phyloP scores from a whole-genome alignment of 768 basidiomycete species.

The Boletus reticulatus region DNA sequence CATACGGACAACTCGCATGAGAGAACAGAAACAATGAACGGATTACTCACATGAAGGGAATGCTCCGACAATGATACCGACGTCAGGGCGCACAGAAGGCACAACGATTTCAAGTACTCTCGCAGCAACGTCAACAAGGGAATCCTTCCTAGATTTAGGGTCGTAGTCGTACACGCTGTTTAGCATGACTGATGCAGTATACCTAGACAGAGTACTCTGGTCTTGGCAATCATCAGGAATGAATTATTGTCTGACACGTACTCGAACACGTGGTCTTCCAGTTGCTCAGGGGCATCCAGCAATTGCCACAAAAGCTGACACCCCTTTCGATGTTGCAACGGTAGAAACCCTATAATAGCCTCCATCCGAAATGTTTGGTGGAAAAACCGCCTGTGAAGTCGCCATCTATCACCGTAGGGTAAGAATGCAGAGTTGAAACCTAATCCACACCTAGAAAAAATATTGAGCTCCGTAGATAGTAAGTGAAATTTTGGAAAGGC shows the following conservation, averaged over 20 bases:
- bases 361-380: slow-evolving; percentile 10
- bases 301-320: slow-evolving; percentile 31
- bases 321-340: slow-evolving; percentile 25
- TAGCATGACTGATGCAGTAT: neutral
- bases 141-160: neutral
- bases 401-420: slow-evolving; percentile 19
- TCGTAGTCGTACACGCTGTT: slow-evolving; percentile 9
- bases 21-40: neutral
- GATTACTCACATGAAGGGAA: neutral
- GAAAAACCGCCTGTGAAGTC: slow-evolving; percentile 15
- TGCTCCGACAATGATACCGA: neutral
- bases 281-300: slow-evolving; percentile 23
- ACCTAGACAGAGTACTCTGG: neutral
- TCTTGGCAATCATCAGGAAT: neutral
- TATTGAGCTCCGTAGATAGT: too few relatives aligned
- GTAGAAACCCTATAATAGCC: slow-evolving; percentile 19
- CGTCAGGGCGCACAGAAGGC: neutral
- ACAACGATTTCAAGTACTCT: neutral
- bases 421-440: slow-evolving; percentile 13
- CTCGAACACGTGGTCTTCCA: slow-evolving; percentile 33
- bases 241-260: neutral
- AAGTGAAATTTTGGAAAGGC: too few relatives aligned
- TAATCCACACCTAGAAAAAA: too few relatives aligned
- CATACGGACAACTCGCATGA: too few relatives aligned
- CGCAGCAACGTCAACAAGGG: neutral